Conservation (phyloP, 2,329 filamentous ascomycete species). For the Xylaria arbuscula region DNA sequence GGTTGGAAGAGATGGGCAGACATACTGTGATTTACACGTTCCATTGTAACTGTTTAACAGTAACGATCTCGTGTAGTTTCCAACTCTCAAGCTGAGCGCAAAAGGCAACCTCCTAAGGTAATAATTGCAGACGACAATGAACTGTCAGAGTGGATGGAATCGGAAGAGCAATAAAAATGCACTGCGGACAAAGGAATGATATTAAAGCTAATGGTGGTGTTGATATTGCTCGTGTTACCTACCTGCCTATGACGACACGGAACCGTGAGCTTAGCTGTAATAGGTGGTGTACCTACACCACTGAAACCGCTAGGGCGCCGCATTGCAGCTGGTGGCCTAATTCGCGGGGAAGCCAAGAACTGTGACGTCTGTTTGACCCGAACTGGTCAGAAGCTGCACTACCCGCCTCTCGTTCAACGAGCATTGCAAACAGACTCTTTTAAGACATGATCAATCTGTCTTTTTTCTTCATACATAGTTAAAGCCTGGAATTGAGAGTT, state of each 20-base stretch:
- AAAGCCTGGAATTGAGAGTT: background rate
- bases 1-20: background rate
- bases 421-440: background rate
- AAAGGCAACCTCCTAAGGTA: background rate
- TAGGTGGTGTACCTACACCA: slow-evolving; percentile 4
- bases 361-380: slow-evolving; percentile 34
- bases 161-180: background rate
- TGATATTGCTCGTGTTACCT: slow-evolving; percentile 10
- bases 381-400: background rate
- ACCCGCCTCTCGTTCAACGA: background rate
- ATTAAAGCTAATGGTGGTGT: background rate
- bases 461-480: background rate
- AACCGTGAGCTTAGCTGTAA: slow-evolving; percentile 31
- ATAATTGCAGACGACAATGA: background rate
- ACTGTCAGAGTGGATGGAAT: background rate
- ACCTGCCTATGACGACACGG: slow-evolving; percentile 27
- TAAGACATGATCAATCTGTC: background rate
- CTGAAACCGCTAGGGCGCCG: slow-evolving; percentile 13
- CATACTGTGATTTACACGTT: slow-evolving; percentile 49
- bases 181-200: slow-evolving; percentile 9
- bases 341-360: slow-evolving; percentile 31
- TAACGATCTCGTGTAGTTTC: slow-evolving; percentile 1
- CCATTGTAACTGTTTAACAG: slow-evolving; percentile 42
- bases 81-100: background rate
- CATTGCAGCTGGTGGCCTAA: slow-evolving; percentile 14